Base-by-base conservation (phyloP, 163 green algal species). In the Coccomyxa subellipsoidea region DNA sequence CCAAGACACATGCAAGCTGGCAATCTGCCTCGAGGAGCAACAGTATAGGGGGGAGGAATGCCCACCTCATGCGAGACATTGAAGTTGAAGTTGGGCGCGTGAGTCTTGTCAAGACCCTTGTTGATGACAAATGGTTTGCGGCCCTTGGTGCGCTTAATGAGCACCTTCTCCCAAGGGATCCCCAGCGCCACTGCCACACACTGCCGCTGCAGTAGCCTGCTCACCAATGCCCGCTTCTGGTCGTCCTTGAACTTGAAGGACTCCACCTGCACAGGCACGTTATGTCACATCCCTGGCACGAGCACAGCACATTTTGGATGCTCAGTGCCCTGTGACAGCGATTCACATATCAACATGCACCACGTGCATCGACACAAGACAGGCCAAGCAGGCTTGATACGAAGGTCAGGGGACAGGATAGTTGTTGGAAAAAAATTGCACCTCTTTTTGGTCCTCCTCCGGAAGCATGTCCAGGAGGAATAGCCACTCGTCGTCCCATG, bases 21-120 rank as follows among this genome's bases (percentile, higher is more conserved):
- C n/a, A n/a, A n/a, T n/a, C n/a, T n/a, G n/a, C n/a, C n/a, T n/a
- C n/a, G n/a, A n/a, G n/a, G n/a, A n/a, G n/a, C n/a, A n/a, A n/a
- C n/a, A n/a, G n/a, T n/a, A n/a, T n/a, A n/a, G n/a, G 47, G 4
- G 23, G 47, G 47, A 59, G 23, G 47, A 59, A 59, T 12, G 47
- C 3, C 47, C 29, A 94, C 93, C 89, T 98, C 94, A 85, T 98
- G 95, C 0, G 91, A 95, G 0, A 97, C 94, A 79, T 97, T 98
- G 88, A 94, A 98, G 76, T 98, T 98, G 87, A 95, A 98, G 89
- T 97, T 97, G 38, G 91, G 93, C 8, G 88, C 89, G 32, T 72
- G 21, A 0, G 82, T 71, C 29, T 54, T 87, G 27, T 80, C 78
- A 1, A 66, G 34, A n/a, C 27, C 9, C 31, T 31, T n/a, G 54